Base-by-base conservation (phyloP, 1,139 yeast genomes). In the Yamadazyma buinensis region DNA sequence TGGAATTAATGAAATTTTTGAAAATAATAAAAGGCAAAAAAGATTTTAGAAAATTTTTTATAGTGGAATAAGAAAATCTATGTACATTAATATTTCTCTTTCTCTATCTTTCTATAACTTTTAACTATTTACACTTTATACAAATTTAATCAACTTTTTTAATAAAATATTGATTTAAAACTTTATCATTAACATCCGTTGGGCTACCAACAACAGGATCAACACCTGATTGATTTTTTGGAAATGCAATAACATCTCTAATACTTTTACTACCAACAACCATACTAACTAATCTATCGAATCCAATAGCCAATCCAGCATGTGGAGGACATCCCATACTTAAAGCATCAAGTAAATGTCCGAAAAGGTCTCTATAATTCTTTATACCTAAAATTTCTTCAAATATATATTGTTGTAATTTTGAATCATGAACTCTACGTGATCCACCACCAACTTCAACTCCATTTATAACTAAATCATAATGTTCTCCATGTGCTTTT, bases 391-490 rank as follows among this genome's bases (percentile, higher is more conserved):
- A 61, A 19, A 84, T 65, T 23, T 74, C 59, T 35, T 74, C 65
- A 48, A 84, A 78, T 3, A 92, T 74, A 52, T 67, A 85, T 39
- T 71, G 69, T 55, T 92, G 99, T 20, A 92, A 65, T 11, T 62
- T 68, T 0, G 92, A 70, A 54, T 88, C 96, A 55, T 92, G 99
- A 20, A 92, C 75, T 75, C 99, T 87, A 47, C 96, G 73, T 10
- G 96, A 86, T 0, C 99, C 99, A 18, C 99, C 99, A 18, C 98
- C 99, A 2, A 90, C 75, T 55, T 92, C 99, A 6, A 86, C 88
- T 1, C 98, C 99, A 51, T 92, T 92, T 26, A 94, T 67, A 1
- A 94, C 98, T 21, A 92, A 62, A 54, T 92, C 99, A 54, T 88
- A 92, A 56, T 94, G 98, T 49, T 86, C 94, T n/a, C 97, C 98